Evolutionary conservation across 1,284 basidiomycete genomes (phyloP).

Genomic region (Pascua guehoae): DNA sequence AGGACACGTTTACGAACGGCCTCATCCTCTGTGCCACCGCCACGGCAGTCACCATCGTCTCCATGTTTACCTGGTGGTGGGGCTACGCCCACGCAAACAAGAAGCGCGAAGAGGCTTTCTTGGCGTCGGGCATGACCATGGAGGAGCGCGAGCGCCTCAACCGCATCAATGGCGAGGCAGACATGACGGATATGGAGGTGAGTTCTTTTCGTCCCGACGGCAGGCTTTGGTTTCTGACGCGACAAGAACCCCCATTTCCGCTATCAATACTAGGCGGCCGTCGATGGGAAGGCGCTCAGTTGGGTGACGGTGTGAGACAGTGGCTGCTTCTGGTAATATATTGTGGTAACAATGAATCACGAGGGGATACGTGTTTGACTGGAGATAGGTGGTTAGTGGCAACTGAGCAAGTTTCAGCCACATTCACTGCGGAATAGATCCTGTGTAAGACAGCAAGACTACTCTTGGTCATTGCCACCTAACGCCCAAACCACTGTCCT

Average conservation of each 20-base stretch:
- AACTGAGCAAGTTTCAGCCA: too few species aligned
- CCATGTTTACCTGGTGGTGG: conserved; percentile 18
- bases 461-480: too few species aligned
- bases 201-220: neutral
- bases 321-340: too few species aligned
- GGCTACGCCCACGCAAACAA: conserved; percentile 23
- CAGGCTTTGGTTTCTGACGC: neutral
- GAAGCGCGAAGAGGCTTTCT: conserved; percentile 19
- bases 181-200: conserved; percentile 23
- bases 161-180: conserved; percentile 30
- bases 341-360: too few species aligned
- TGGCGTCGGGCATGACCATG: conserved; percentile 17
- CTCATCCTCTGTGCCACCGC: conserved; percentile 20
- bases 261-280: neutral
- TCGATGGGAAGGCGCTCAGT: too few species aligned
- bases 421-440: too few species aligned
- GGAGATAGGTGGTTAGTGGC: too few species aligned
- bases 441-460: too few species aligned
- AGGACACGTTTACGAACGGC: conserved; percentile 10
- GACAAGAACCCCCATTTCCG: conserved; percentile 12
- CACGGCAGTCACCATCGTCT: conserved; percentile 9
- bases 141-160: conserved; percentile 26
- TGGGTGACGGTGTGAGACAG: too few species aligned
- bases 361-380: too few species aligned
- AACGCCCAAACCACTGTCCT: too few species aligned